Base-by-base conservation (phyloP, 441 rosid genomes). In the Gossypium schwendimanii region DNA sequence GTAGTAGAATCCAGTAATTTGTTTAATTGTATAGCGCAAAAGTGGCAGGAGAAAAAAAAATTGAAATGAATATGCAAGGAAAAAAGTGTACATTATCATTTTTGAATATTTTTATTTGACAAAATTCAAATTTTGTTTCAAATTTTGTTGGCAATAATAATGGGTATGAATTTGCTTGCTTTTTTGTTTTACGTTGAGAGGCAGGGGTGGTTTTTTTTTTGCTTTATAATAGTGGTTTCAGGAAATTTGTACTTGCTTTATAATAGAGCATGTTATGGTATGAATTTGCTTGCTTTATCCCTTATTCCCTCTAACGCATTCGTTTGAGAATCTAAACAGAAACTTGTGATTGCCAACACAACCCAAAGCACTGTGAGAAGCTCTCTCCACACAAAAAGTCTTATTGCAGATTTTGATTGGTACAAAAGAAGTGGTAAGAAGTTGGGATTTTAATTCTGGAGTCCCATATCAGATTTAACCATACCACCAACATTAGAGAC, bases 51-150 rank as follows among this genome's bases (percentile, higher is more conserved):
- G 74, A 66, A 57, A 58, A 71, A 61, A 5, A 59, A 75, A 76
- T 72, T 62, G 63, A 73, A 72, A 75, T 63, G 77, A 75, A 76
- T 60, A 60, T 66, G 79, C 54, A 59, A n/a, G 81, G 83, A 63
- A 75, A 50, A 63, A 81, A 78, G 28, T 84, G 92, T 85, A 88
- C 85, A 82, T 85, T 80, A 81, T 76, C 81, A 81, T 81, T 86
- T 86, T 82, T 81, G 84, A 80, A 78, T 47, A 6, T 77, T 81
- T 76, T 73, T 70, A 20, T 52, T 33, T 7, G 14, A 6, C 28
- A 28, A 55, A 6, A 23, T 53, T 47, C 62, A 69, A 69, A 69
- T 69, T 69, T 52, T 69, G 61, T 53, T 53, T 47, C 62, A 69
- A 69, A 69, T 69, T 69, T 52, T 69, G 61, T 53, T 31, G 18